phyloP scores from a whole-genome alignment of 345 rosid genomes.

The Clarkia xantiana region DNA sequence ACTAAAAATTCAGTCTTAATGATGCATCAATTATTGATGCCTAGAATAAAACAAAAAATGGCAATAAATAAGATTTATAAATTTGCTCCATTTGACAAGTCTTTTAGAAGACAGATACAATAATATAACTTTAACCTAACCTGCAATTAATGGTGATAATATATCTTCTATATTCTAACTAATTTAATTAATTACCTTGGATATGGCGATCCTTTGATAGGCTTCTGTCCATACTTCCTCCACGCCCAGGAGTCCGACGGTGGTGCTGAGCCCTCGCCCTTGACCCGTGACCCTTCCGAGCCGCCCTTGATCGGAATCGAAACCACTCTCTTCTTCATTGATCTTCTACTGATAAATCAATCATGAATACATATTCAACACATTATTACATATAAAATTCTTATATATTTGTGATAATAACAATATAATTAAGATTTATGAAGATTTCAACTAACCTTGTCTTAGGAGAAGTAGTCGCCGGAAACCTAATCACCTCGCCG shows the following conservation, averaged over 20 bases:
- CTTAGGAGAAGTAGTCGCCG: constrained; percentile 38
- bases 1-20: not conserved
- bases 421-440: not conserved
- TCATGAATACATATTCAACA: constrained; percentile 1
- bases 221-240: constrained; percentile 94
- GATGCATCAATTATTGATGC: not conserved
- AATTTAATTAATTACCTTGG: too few species aligned
- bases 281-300: not conserved
- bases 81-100: too few species aligned
- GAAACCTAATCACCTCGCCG: constrained; percentile 24
- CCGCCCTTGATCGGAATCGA: constrained; percentile 74
- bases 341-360: constrained; percentile 28
- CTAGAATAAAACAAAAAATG: not conserved
- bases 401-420: too few species aligned
- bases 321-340: constrained; percentile 58
- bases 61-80: not conserved
- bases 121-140: not conserved
- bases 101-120: not conserved
- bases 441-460: constrained; percentile 26
- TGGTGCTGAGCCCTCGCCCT: not conserved
- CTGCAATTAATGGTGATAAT: constrained; percentile 5
- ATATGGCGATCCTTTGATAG: constrained; percentile 93
- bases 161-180: too few species aligned
- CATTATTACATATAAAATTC: not conserved
- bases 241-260: constrained; percentile 94